Base-by-base conservation (phyloP, 768 basidiomycete genomes). In the Tephrocybe sp. region DNA sequence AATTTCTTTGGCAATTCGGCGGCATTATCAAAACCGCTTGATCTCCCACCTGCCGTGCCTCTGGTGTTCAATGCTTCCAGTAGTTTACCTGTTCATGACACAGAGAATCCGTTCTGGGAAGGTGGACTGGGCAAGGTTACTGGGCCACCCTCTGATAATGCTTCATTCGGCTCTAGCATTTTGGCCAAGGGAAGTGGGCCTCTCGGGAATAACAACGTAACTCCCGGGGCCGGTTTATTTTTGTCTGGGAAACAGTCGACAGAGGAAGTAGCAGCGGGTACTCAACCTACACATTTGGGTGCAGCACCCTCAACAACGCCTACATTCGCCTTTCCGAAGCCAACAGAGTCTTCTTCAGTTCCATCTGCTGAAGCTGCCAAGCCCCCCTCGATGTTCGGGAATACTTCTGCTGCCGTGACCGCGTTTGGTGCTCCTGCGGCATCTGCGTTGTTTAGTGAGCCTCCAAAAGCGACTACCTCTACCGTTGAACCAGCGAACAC, bases 1-100 rank as follows among this genome's bases (percentile, higher is more conserved):
- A 79, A 86, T 63, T 86, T 89, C 65, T 89, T 89, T 51, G 72
- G 79, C 22, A 75, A 58, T 31, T 82, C 84, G 0, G 68, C 78
- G 17, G 53, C 72, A 17, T 66, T 80, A 50, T 61, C 73, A 13
- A 79, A 77, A 55, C 65, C 73, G 43, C 55, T 68, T 16, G 65
- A 67, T 22, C 45, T 67, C 2, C 50, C 64, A 17, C 44, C 62
- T 31, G 45, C 66, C n/a, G 48, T 68, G 6, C 56, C 68, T 14
- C 42, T 66, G 26, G 40, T 38, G 39, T 68, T 68, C 10, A 46
- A 48, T 41, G 33, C 55, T 40, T 53, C 52, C 4, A 54, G 17
- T 22, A 46, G 23, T 55, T 43, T 61, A 13, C 72, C 74, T 17
- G 60, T 71, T 13, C 72, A 72, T 38, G 74, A 75, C 49, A 52